Evolutionary conservation across 208 protist species (phyloP).

Genomic region (Trypanosoma brucei): DNA sequence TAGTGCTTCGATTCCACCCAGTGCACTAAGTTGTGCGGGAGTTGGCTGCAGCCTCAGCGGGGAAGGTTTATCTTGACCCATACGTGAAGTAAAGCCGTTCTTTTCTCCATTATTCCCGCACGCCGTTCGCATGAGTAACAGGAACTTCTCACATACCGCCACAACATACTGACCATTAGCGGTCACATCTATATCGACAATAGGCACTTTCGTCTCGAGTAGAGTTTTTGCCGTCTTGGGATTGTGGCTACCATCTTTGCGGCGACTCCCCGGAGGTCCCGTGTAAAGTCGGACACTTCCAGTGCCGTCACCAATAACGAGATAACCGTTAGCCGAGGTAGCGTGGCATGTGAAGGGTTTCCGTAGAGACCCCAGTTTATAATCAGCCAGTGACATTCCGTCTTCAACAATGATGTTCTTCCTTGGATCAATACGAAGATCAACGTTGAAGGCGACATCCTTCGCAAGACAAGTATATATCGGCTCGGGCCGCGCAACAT

Average conservation of each 20-base stretch:
- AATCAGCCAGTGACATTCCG: constrained; percentile 32
- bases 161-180: constrained; percentile 55
- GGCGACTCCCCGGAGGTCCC: constrained; percentile 46
- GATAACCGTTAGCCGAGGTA: constrained; percentile 43
- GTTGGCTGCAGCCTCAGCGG: constrained; percentile 44
- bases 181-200: constrained; percentile 53
- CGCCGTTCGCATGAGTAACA: constrained; percentile 49
- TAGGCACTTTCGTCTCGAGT: constrained; percentile 43
- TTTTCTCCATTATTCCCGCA: constrained; percentile 28
- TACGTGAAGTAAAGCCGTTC: constrained; percentile 42
- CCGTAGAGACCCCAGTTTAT: constrained; percentile 23
- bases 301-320: constrained; percentile 48
- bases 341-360: constrained; percentile 56
- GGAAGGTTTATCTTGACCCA: constrained; percentile 50
- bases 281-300: constrained; percentile 63
- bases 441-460: constrained; percentile 63
- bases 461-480: constrained; percentile 49
- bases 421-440: constrained; percentile 54
- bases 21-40: constrained; percentile 26
- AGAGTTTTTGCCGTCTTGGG: constrained; percentile 61
- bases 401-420: constrained; percentile 38
- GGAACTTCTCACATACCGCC: constrained; percentile 31
- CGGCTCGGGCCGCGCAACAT: constrained; percentile 31
- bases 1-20: constrained; percentile 39
- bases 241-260: constrained; percentile 32